phyloP scores from a whole-genome alignment of 192 early-diverging fungal genomes.

The Coemansia guatemalensis region DNA sequence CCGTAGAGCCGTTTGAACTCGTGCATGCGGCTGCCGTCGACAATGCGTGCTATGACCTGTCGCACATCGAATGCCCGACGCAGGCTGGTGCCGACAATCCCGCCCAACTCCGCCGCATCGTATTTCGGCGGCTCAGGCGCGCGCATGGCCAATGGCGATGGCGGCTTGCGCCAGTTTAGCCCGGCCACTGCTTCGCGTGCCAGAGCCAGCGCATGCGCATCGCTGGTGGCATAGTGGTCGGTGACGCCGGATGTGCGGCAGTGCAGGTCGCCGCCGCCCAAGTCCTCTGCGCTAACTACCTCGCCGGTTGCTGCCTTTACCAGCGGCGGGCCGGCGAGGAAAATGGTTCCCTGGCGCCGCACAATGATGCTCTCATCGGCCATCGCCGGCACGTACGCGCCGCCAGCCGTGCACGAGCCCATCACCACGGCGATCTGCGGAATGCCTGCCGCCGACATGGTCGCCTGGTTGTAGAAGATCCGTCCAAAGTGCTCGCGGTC shows the following conservation, averaged over 20 bases:
- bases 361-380: slow-evolving; percentile 98
- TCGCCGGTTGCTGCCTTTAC: slow-evolving; percentile 97
- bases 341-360: slow-evolving; percentile 92
- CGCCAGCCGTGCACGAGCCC: slow-evolving; percentile 96
- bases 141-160: slow-evolving; percentile 46
- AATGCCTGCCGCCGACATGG: slow-evolving; percentile 75
- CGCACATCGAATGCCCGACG: slow-evolving; percentile 84
- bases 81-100: slow-evolving; percentile 93
- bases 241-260: slow-evolving; percentile 93
- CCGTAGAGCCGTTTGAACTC: slow-evolving; percentile 97
- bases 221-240: slow-evolving; percentile 85
- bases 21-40: slow-evolving; percentile 85
- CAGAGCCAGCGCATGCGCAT: slow-evolving; percentile 84
- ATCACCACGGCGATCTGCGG: slow-evolving; percentile 98
- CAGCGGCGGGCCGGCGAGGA: slow-evolving; percentile 93
- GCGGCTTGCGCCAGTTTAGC: slow-evolving; percentile 75
- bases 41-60: slow-evolving; percentile 92
- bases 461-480: slow-evolving; percentile 95
- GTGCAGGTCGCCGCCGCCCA: slow-evolving; percentile 95
- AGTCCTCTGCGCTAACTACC: slow-evolving; percentile 86
- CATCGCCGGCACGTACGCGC: slow-evolving; percentile 98
- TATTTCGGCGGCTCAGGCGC: slow-evolving; percentile 79
- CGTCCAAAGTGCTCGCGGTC: slow-evolving; percentile 91
- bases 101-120: slow-evolving; percentile 77
- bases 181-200: slow-evolving; percentile 83